These are phyloP conservation scores for Aspergillus nanangensis DNA, from an alignment of 495 filamentous ascomycete genomes.

Conservation along the genomic window DNA sequence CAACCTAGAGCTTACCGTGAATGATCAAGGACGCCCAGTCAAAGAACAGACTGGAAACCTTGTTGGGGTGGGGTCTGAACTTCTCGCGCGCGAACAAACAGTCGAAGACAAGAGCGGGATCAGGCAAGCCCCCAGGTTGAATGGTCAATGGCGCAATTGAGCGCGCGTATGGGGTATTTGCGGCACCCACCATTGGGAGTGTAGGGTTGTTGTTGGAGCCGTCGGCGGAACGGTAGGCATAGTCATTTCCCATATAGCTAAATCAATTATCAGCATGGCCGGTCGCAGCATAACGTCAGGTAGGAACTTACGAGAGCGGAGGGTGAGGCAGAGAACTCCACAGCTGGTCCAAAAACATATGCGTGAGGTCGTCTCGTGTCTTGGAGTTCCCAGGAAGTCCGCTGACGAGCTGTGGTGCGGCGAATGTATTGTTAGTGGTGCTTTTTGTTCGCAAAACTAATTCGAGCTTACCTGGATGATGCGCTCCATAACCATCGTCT, in stretches of 20 bases:
- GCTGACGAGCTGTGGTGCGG: conserved; percentile 64
- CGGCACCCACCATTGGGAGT: conserved; percentile 51
- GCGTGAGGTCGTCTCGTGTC: conserved; percentile 59
- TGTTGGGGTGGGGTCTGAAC: conserved; percentile 52
- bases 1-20: conserved; percentile 33
- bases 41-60: conserved; percentile 56
- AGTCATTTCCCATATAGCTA: conserved; percentile 61
- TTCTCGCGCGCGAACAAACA: conserved; percentile 47
- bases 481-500: conserved; percentile 77
- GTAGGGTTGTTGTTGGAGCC: conserved; percentile 64
- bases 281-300: background rate
- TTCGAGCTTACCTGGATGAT: conserved; percentile 54
- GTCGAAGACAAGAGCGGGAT: conserved; percentile 51
- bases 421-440: no score
- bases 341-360: conserved; percentile 63
- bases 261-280: conserved; percentile 1
- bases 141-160: conserved; percentile 48
- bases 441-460: no score
- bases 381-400: conserved; percentile 60
- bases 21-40: conserved; percentile 56
- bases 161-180: conserved; percentile 52
- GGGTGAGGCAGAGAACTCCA: conserved; percentile 59
- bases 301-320: conserved; percentile 40
- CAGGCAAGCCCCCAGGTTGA: conserved; percentile 47
- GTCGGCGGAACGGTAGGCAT: conserved; percentile 65